These are phyloP conservation scores for Acorus gramineus DNA, from an alignment of 106 monocot genomes.

Conservation along the genomic window DNA sequence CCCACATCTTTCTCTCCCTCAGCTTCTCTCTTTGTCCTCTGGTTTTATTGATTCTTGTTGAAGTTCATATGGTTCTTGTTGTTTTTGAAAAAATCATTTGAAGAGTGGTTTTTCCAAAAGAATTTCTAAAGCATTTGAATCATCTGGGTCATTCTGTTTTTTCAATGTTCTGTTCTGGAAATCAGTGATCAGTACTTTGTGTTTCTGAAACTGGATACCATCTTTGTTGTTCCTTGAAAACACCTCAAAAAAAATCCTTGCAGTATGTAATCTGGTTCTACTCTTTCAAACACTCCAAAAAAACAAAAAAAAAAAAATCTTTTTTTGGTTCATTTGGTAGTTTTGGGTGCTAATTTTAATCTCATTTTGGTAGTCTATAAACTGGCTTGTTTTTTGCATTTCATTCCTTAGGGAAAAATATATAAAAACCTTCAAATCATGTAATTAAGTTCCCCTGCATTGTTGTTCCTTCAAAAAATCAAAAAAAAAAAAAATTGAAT, in stretches of 20 bases:
- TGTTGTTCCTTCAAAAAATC: slow-evolving; percentile 10
- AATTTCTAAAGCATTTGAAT: too few species aligned
- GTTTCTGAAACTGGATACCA: slow-evolving; percentile 8
- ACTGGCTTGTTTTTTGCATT: slow-evolving; percentile 21
- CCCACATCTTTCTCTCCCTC: neutral
- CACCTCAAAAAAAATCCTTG: slow-evolving; percentile 18
- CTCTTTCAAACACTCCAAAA: neutral
- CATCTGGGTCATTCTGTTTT: neutral
- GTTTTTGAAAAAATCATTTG: neutral
- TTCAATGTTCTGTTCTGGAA: neutral
- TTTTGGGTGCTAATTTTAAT: neutral
- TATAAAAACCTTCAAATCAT: slow-evolving; percentile 65
- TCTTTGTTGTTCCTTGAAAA: slow-evolving; percentile 7
- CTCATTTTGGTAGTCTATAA: neutral
- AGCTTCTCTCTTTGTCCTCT: neutral
- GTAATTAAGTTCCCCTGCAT: slow-evolving; percentile 24
- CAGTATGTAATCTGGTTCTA: slow-evolving; percentile 17
- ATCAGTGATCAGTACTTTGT: neutral
- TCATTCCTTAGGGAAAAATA: slow-evolving; percentile 50
- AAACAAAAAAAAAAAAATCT: slow-evolving; percentile 9
- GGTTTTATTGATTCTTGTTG: neutral
- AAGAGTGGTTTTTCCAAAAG: too few species aligned
- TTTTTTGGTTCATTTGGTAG: neutral
- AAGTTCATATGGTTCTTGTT: neutral
- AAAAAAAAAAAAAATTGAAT: slow-evolving; percentile 13